Conservation (phyloP, 768 basidiomycete genomes). For the Mycena crocata region DNA sequence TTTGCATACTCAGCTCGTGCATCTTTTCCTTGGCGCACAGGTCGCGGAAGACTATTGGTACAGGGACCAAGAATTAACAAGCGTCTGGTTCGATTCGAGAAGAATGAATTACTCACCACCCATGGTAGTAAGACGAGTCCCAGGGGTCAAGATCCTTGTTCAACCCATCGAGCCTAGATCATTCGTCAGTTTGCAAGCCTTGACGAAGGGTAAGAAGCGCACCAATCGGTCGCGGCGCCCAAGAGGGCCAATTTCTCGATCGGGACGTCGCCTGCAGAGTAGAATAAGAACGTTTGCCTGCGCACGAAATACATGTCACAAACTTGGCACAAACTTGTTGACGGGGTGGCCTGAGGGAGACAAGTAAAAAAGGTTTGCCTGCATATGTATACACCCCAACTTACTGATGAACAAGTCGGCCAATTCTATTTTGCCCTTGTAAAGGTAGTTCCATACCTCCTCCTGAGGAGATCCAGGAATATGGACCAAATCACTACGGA, state of each 20-base stretch:
- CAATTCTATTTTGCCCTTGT: slow-evolving; percentile 90
- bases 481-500: slow-evolving; percentile 88
- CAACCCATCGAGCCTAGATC: slow-evolving; percentile 90
- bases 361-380: background rate
- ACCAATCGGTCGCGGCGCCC: slow-evolving; percentile 91
- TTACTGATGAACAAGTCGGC: slow-evolving; percentile 91
- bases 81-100: no score
- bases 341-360: slow-evolving; percentile 78
- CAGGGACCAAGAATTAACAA: no score
- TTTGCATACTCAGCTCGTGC: slow-evolving; percentile 80
- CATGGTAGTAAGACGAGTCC: slow-evolving; percentile 92
- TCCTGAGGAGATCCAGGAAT: slow-evolving; percentile 85
- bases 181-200: no score
- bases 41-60: slow-evolving; percentile 83
- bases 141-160: slow-evolving; percentile 88
- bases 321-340: slow-evolving; percentile 93
- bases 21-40: slow-evolving; percentile 85
- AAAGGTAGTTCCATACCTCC: slow-evolving; percentile 92
- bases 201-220: slow-evolving; percentile 40
- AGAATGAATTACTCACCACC: no score
- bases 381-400: slow-evolving; percentile 36
- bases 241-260: slow-evolving; percentile 76
- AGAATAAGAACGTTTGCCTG: no score
- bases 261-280: slow-evolving; percentile 84
- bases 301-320: no score